Evolutionary conservation across 1,284 basidiomycete genomes (phyloP).

Genomic region (Cryptococcus neoformans): DNA sequence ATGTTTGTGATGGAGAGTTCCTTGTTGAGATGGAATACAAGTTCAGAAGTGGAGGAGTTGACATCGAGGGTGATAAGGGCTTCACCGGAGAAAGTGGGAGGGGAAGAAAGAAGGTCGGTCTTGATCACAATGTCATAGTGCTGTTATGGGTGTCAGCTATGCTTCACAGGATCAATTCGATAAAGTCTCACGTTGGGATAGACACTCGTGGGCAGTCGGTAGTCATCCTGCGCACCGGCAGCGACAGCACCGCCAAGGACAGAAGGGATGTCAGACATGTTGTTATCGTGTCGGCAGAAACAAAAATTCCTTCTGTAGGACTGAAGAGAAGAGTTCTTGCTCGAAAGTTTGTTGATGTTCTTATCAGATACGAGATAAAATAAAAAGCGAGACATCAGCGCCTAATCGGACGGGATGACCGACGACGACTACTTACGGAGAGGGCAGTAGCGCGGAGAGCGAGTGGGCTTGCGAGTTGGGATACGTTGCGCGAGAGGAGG

Average conservation of each 20-base stretch:
- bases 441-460: not conserved
- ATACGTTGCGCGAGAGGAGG: not conserved
- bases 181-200: constrained; percentile 12
- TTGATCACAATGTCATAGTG: constrained; percentile 81
- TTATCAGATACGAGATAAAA: too few species aligned
- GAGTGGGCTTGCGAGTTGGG: not conserved
- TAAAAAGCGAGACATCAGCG: not conserved
- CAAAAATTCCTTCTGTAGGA: constrained; percentile 10
- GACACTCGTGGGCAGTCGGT: constrained; percentile 72
- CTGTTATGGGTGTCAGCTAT: not conserved
- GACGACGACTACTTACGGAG: not conserved
- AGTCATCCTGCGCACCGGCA: constrained; percentile 45
- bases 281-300: constrained; percentile 18
- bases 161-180: not conserved
- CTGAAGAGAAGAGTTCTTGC: not conserved
- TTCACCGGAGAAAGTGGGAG: constrained; percentile 65
- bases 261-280: constrained; percentile 13
- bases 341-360: not conserved
- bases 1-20: constrained; percentile 67
- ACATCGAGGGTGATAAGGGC: constrained; percentile 77
- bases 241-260: constrained; percentile 22
- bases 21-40: constrained; percentile 68
- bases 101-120: constrained; percentile 72
- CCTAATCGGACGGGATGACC: not conserved
- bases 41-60: constrained; percentile 58